Base-by-base conservation (phyloP, 176 grass and related monocot genomes). In the Puya raimondii region DNA sequence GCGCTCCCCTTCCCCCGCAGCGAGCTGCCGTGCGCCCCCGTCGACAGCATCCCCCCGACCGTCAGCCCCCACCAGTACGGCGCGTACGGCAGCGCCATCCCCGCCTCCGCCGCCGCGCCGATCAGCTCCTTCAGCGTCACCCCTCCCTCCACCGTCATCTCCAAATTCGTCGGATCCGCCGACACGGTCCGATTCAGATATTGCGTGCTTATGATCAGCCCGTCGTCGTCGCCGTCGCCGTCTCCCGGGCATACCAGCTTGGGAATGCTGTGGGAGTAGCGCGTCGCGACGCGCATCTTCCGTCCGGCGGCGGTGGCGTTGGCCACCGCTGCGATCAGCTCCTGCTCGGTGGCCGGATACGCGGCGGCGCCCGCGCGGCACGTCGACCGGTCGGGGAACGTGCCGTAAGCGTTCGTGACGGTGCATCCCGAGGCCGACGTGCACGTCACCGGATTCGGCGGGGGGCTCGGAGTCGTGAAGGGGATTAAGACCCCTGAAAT, bases 11-110 rank as follows among this genome's bases (percentile, higher is more conserved):
- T 91, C 0, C 85, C 87, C 87, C 53, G 70, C 11, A 88, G 70
- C 11, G 91, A 96, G 85, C 91, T 96, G 47, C 91, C 91, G 48
- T 96, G 91, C 23, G 91, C 73, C 12, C 91, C 91, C 0, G 87
- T 96, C 64, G 74, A 68, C 12, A 96, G 64, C 70, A 96, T 67
- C 23, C 91, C 91, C n/a, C 87, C 91, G 8, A 91, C 68, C 12
- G 87, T 96, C 74, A 88, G 50, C 10, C 87, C 91, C 79, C 64
- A 84, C 85, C 85, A 96, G 82, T 96, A 96, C 0, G 91, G 87
- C 12, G 74, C 56, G 67, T 96, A 74, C 0, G 87, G 84, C 51
- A 91, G 82, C 72, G 87, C 80, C 2, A 96, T 70, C 27, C 83
- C 87, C 10, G 52, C 72, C 49, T 53, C 51, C 68, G 66, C 80